Evolutionary conservation across 2,329 filamentous ascomycete genomes (phyloP), one percentile per base, ranked within the genome.

Genomic region (Cladosporium phlei): DNA sequence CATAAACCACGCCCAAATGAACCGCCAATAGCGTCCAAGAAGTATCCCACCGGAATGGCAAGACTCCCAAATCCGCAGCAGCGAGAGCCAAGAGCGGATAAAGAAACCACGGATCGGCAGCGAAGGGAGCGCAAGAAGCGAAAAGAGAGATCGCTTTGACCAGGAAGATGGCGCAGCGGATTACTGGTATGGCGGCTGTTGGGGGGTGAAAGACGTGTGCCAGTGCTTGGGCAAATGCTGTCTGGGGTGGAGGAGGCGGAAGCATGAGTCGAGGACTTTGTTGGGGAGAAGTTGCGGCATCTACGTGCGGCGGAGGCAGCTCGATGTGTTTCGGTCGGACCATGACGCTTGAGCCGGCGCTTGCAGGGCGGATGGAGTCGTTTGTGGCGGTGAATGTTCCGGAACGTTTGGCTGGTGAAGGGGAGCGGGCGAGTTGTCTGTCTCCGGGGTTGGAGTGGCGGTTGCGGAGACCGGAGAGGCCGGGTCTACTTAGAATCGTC

Each of bases 51-150:
- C 67, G 65, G 32, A 65, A 64, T 1, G 53, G 50, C 9, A 69
- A 52, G 2, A 66, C 53, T 2, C 69, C 58, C 12, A 78, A 65
- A 52, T 90, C 87, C 10, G 88, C 56, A 1, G 77, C 79, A 7
- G 87, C 88, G 6, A 91, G 64, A 3, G 77, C 66, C 4, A 94
- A 68, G 2, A 95, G 69, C 3, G 85, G 80, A 54, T 84, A 82
- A 4, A 80, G 73, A 4, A 89, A 67, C 63, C 77, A 77, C 5
- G 79, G 70, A 34, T 77, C 82, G n/a, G 79, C 74, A 33, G 81
- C 80, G 48, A 82, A 82, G 0, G 88, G 88, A 62, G 80, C 80
- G 63, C 89, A 95, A 1, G 83, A 78, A 37, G 76, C 73, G 2
- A 77, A 74, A 8, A 93, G 66, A 0, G 80, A 79, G 10, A 76